These are phyloP conservation scores for Benincasa hispida DNA, from an alignment of 306 rosid genomes.

Conservation along the genomic window DNA sequence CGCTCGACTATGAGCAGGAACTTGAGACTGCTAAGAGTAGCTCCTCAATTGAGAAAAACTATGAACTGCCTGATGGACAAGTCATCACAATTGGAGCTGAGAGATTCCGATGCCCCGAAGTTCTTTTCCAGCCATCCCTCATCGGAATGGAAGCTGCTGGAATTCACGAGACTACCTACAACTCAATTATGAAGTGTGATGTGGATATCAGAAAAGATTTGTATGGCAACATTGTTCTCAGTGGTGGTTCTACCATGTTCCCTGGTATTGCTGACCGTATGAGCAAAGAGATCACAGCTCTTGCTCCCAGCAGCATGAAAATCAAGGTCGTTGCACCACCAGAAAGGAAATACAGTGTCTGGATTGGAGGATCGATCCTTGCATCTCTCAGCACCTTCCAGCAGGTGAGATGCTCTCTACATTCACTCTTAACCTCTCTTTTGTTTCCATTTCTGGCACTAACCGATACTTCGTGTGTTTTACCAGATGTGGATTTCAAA, in stretches of 20 bases:
- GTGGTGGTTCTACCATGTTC: constrained; percentile 98
- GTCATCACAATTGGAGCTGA: constrained; percentile 96
- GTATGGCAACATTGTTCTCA: constrained; percentile 88
- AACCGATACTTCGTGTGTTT: neutral
- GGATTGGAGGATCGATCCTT: constrained; percentile 98
- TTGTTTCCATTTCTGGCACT: neutral
- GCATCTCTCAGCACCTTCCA: constrained; percentile 99
- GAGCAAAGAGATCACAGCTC: constrained; percentile 98
- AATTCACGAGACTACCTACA: constrained; percentile 93
- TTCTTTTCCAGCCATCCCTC: constrained; percentile 96
- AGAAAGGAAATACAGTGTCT: constrained; percentile 94
- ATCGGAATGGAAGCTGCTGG: constrained; percentile 99
- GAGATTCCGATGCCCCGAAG: constrained; percentile 95
- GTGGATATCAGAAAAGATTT: constrained; percentile 96
- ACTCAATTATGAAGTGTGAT: constrained; percentile 97
- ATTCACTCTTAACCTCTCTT: neutral
- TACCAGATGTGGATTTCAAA: constrained; percentile 92
- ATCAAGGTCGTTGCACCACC: constrained; percentile 98
- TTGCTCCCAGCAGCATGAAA: constrained; percentile 99
- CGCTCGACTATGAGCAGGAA: constrained; percentile 86
- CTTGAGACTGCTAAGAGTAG: constrained; percentile 95
- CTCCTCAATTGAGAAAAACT: constrained; percentile 90
- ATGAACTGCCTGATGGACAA: constrained; percentile 89
- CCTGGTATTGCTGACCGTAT: constrained; percentile 96
- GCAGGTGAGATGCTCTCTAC: constrained; percentile 39